These are phyloP conservation scores for Catharanthus roseus DNA, from an alignment of 257 asterid genomes.

Conservation along the genomic window DNA sequence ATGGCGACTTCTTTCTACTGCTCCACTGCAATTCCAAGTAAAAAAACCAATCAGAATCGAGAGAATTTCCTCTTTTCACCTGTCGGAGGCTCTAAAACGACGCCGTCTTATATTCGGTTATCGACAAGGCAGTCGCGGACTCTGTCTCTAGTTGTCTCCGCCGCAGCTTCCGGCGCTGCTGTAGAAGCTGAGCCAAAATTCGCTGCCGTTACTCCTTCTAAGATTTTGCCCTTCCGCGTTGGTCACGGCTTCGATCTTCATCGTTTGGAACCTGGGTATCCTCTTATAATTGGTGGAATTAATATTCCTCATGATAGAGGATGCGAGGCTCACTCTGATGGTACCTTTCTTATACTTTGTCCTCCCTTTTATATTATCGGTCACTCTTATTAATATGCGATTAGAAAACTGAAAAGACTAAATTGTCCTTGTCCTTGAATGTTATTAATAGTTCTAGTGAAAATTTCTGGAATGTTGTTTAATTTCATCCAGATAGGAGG, in stretches of 20 bases:
- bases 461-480: no score
- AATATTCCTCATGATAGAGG: slow-evolving; percentile 77
- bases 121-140: slow-evolving; percentile 7
- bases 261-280: slow-evolving; percentile 83
- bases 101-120: neutral
- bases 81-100: neutral
- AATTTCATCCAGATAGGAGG: no score
- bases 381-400: no score
- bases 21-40: slow-evolving; percentile 17
- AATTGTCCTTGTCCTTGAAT: no score
- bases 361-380: no score
- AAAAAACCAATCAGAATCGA: slow-evolving; percentile 11
- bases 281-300: slow-evolving; percentile 80
- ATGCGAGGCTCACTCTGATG: slow-evolving; percentile 95
- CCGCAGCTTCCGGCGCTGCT: slow-evolving; percentile 34
- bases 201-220: slow-evolving; percentile 26
- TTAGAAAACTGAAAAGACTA: no score
- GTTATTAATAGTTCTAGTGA: no score
- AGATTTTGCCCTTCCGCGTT: slow-evolving; percentile 69
- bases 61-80: neutral
- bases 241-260: slow-evolving; percentile 96
- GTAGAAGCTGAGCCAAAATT: slow-evolving; percentile 40
- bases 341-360: slow-evolving; percentile 25
- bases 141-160: slow-evolving; percentile 19
- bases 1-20: slow-evolving; percentile 27